Percentiles rank a stretch among this genome's conserved stretches.
These are phyloP conservation scores for Exophiala aquamarina DNA, from an alignment of 2,329 filamentous ascomycete species.

Conservation along the genomic window DNA sequence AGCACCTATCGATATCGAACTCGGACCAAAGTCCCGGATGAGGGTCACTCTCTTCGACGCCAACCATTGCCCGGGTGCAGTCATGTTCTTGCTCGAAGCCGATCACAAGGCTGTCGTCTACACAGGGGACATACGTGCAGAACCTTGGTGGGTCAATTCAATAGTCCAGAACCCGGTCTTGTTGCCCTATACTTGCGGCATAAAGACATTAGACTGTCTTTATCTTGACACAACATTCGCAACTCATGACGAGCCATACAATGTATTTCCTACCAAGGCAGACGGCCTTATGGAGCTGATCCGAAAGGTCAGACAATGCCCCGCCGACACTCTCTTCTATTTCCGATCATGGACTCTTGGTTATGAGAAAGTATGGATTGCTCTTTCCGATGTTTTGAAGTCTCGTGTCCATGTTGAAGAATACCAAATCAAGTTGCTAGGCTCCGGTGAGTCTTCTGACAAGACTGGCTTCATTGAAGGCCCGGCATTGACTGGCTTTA, in stretches of 20 bases:
- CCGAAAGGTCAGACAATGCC: slow-evolving; percentile 65
- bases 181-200: slow-evolving; percentile 68
- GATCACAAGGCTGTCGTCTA: slow-evolving; percentile 73
- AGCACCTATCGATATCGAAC: slow-evolving; percentile 73
- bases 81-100: slow-evolving; percentile 89
- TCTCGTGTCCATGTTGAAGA: slow-evolving; percentile 77
- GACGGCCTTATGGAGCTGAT: slow-evolving; percentile 75
- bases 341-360: slow-evolving; percentile 89
- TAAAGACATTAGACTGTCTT: slow-evolving; percentile 71
- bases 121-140: slow-evolving; percentile 81
- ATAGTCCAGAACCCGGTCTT: slow-evolving; percentile 70
- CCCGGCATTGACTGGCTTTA: slow-evolving; percentile 69
- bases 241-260: slow-evolving; percentile 48
- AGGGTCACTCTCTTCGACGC: slow-evolving; percentile 84
- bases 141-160: slow-evolving; percentile 80
- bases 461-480: slow-evolving; percentile 55
- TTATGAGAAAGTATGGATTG: slow-evolving; percentile 90
- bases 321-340: slow-evolving; percentile 74
- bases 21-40: slow-evolving; percentile 67
- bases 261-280: slow-evolving; percentile 63
- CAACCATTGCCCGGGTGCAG: slow-evolving; percentile 86
- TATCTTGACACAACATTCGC: slow-evolving; percentile 89
- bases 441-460: slow-evolving; percentile 53
- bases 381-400: slow-evolving; percentile 68
- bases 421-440: slow-evolving; percentile 75